Conservation (phyloP, 768 basidiomycete species). For the Boletus pseudopeckii region DNA sequence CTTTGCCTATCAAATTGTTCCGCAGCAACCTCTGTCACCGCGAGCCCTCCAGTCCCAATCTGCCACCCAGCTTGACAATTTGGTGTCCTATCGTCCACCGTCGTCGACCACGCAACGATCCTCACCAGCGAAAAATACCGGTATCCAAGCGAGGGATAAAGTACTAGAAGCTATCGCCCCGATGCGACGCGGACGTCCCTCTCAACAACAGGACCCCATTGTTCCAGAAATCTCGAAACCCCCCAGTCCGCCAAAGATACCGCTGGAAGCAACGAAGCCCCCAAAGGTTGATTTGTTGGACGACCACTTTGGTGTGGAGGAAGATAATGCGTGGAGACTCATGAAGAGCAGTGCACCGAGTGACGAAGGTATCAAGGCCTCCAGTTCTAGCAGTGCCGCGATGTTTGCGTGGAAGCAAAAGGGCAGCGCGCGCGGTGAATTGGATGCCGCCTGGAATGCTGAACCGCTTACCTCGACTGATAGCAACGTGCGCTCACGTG, state of each 20-base stretch:
- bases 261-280: conserved; percentile 13
- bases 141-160: conserved; percentile 69
- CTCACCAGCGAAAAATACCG: conserved; percentile 38
- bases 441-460: conserved; percentile 42
- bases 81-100: conserved; percentile 38
- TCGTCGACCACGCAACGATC: conserved; percentile 18
- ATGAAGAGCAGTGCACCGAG: conserved; percentile 25
- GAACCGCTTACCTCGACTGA: conserved; percentile 26
- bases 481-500: conserved; percentile 21
- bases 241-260: conserved; percentile 19
- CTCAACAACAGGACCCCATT: conserved; percentile 35
- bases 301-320: conserved; percentile 37
- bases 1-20: conserved; percentile 62
- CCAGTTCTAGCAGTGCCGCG: conserved; percentile 27
- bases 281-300: conserved; percentile 34
- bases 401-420: conserved; percentile 30
- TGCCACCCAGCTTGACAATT: conserved; percentile 33
- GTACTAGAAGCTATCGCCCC: conserved; percentile 78
- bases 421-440: conserved; percentile 15
- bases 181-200: conserved; percentile 66
- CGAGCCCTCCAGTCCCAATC: conserved; percentile 32
- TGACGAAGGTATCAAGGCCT: conserved; percentile 11
- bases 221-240: conserved; percentile 33
- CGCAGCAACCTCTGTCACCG: conserved; percentile 45
- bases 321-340: conserved; percentile 49